Evolutionary conservation across 2,329 filamentous ascomycete genomes (phyloP).

Genomic region (Cryphonectria japonica): DNA sequence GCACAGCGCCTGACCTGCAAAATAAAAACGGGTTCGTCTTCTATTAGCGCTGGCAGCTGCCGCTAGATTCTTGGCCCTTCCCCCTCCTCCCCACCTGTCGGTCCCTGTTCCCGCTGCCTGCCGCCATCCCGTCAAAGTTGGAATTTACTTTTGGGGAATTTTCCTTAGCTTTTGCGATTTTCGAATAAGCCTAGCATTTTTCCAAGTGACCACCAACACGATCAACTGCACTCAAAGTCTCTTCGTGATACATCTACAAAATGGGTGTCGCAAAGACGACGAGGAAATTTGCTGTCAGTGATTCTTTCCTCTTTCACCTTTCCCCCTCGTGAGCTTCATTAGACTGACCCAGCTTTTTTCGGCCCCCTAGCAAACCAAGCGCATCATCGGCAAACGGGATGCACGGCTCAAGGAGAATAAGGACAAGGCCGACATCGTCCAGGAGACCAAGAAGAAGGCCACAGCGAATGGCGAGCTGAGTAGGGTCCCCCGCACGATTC

Average conservation of each 20-base stretch:
- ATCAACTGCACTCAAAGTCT: not conserved
- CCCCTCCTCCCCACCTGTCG: not conserved
- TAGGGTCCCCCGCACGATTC: slow-evolving; percentile 40
- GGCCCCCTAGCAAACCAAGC: slow-evolving; percentile 63
- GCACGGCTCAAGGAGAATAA: slow-evolving; percentile 81
- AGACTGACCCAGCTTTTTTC: not conserved
- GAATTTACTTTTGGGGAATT: slow-evolving; percentile 1
- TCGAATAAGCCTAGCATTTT: not conserved
- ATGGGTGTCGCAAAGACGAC: slow-evolving; percentile 93
- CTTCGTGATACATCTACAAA: slow-evolving; percentile 27
- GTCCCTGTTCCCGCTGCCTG: slow-evolving; percentile 15
- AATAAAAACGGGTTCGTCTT: not conserved
- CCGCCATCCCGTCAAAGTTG: not conserved
- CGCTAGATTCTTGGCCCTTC: slow-evolving; percentile 9
- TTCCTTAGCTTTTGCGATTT: not conserved
- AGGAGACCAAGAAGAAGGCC: slow-evolving; percentile 63
- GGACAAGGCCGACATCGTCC: slow-evolving; percentile 63
- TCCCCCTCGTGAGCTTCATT: not conserved
- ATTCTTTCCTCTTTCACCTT: slow-evolving; percentile 9
- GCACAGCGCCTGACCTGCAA: not conserved
- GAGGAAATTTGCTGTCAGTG: slow-evolving; percentile 74
- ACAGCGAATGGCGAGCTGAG: slow-evolving; percentile 60
- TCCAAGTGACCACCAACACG: not conserved
- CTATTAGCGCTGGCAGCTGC: slow-evolving; percentile 3
- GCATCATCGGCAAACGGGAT: slow-evolving; percentile 81